Evolutionary conservation across 192 early-diverging fungal species (phyloP).

Genomic region (Coemansia reversa): DNA sequence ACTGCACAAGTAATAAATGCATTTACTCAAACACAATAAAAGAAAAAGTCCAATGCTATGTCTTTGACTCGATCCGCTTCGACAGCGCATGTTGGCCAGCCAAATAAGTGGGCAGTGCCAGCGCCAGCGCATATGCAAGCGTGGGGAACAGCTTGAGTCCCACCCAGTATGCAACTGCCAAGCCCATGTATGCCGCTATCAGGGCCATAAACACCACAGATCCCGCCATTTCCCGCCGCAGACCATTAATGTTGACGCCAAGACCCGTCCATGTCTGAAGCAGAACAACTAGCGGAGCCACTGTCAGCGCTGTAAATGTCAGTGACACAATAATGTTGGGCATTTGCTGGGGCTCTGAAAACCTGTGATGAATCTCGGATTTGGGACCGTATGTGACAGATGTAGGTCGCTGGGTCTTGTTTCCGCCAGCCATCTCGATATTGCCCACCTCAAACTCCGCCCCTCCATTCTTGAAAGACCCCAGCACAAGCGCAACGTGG

Average conservation of each 20-base stretch:
- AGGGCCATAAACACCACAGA: slow-evolving; percentile 39
- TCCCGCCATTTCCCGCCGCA: slow-evolving; percentile 25
- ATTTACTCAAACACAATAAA: background rate
- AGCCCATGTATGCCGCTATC: slow-evolving; percentile 41
- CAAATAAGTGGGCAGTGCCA: slow-evolving; percentile 52
- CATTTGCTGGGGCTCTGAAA: slow-evolving; percentile 48
- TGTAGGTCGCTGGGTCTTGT: background rate
- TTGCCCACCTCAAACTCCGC: slow-evolving; percentile 37
- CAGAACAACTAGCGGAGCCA: slow-evolving; percentile 29
- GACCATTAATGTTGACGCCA: slow-evolving; percentile 33
- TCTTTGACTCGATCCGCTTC: slow-evolving; percentile 25
- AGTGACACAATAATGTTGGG: slow-evolving; percentile 36
- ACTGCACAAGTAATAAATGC: background rate
- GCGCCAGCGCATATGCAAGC: slow-evolving; percentile 42
- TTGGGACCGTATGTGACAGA: slow-evolving; percentile 11
- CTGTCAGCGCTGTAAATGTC: slow-evolving; percentile 24
- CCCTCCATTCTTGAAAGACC: slow-evolving; percentile 35
- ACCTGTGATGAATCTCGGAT: slow-evolving; percentile 44
- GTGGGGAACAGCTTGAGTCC: slow-evolving; percentile 45
- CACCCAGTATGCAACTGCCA: slow-evolving; percentile 53
- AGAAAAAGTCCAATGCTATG: background rate
- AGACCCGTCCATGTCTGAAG: slow-evolving; percentile 31
- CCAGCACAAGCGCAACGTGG: slow-evolving; percentile 36
- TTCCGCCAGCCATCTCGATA: slow-evolving; percentile 19
- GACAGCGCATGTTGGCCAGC: slow-evolving; percentile 43